Evolutionary conservation across 306 rosid genomes (phyloP).

Genomic region (Sicyos edulis): DNA sequence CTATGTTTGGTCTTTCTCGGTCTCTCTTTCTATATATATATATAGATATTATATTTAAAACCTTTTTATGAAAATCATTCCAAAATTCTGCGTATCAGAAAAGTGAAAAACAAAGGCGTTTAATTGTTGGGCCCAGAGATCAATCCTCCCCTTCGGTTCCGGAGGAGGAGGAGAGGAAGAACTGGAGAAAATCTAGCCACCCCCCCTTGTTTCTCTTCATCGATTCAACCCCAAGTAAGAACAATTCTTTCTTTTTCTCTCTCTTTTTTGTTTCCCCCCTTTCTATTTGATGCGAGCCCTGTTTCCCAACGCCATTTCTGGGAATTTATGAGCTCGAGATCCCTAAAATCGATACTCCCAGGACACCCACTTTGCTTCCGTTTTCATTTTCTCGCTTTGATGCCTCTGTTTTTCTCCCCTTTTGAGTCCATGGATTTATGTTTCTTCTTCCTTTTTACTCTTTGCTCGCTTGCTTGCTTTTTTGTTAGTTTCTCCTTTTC

Average conservation of each 20-base stretch:
- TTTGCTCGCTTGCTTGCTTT: background rate
- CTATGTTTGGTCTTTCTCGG: no score
- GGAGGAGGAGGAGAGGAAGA: constrained; percentile 21
- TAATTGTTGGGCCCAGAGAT: background rate
- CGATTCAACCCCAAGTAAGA: constrained; percentile 10
- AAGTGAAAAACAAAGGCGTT: background rate
- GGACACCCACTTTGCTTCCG: constrained; percentile 27
- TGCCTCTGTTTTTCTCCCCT: constrained; percentile 1
- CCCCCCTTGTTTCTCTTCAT: constrained; percentile 1
- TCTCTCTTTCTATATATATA: background rate
- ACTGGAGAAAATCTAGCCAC: constrained; percentile 18
- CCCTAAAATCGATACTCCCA: constrained; percentile 43
- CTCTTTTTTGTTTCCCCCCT: background rate
- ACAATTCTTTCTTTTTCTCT: background rate
- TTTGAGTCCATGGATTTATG: background rate
- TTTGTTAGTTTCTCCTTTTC: background rate
- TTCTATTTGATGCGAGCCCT: constrained; percentile 27
- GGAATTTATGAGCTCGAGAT: constrained; percentile 69
- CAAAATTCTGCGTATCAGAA: constrained; percentile 6
- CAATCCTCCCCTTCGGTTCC: constrained; percentile 9
- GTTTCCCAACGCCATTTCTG: constrained; percentile 31
- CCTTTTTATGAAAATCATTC: background rate
- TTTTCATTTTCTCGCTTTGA: background rate
- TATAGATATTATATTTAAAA: background rate
- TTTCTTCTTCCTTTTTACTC: background rate